Percentiles rank a stretch among this genome's conserved stretches.
These are phyloP conservation scores for Immersiella caudata DNA, from an alignment of 495 filamentous ascomycete genomes.

Conservation along the genomic window DNA sequence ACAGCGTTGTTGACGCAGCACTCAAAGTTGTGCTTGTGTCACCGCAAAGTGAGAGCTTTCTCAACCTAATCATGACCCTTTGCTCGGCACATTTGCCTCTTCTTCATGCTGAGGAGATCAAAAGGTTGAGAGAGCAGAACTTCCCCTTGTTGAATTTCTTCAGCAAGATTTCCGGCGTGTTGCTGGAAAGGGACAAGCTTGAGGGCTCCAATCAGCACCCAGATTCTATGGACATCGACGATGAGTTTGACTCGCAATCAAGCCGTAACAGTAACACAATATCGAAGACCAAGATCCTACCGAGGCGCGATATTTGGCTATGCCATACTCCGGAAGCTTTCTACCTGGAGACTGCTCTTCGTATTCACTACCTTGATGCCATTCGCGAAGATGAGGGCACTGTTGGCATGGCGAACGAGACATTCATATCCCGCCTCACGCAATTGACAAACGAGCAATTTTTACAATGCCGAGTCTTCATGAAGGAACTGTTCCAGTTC, in stretches of 20 bases:
- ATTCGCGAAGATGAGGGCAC: slow-evolving; percentile 40
- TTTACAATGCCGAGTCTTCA: slow-evolving; percentile 56
- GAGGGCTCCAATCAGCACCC: slow-evolving; percentile 35
- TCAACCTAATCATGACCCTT: slow-evolving; percentile 40
- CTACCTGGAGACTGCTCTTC: slow-evolving; percentile 43
- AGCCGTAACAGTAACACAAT: slow-evolving; percentile 48
- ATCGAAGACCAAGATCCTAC: slow-evolving; percentile 38
- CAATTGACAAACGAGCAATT: slow-evolving; percentile 62
- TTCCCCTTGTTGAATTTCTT: slow-evolving; percentile 43
- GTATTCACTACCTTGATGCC: slow-evolving; percentile 44
- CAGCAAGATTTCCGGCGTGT: slow-evolving; percentile 43
- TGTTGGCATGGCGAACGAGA: slow-evolving; percentile 40
- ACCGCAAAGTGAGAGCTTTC: slow-evolving; percentile 39
- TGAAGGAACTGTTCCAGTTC: slow-evolving; percentile 52
- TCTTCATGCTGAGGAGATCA: slow-evolving; percentile 35
- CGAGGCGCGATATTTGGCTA: slow-evolving; percentile 52
- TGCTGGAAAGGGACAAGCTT: slow-evolving; percentile 46
- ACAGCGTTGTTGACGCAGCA: slow-evolving; percentile 37
- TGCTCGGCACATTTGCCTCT: slow-evolving; percentile 45
- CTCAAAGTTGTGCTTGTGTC: slow-evolving; percentile 40
- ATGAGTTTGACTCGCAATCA: slow-evolving; percentile 61
- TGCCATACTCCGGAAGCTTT: slow-evolving; percentile 54
- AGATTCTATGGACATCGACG: slow-evolving; percentile 80
- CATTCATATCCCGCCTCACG: slow-evolving; percentile 61
- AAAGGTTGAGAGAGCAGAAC: slow-evolving; percentile 35